A percentile compares a stretch with the other conserved stretches of the same genome.
phyloP scores from a whole-genome alignment of 805 yeast species.

The Tetrapisispora taiwanensis region DNA sequence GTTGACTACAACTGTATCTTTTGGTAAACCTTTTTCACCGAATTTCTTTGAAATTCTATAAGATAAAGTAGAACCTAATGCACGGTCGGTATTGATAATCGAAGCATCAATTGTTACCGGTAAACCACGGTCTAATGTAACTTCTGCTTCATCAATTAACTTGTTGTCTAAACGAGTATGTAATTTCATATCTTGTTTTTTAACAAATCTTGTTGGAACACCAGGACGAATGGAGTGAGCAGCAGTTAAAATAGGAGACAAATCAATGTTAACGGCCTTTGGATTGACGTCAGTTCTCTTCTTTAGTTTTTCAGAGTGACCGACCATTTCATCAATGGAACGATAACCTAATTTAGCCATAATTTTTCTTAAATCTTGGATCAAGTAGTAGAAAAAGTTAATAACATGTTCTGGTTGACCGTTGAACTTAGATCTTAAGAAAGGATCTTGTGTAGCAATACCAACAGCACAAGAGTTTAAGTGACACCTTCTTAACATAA shows the following conservation, averaged over 20 bases:
- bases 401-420: conserved; percentile 99
- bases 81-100: conserved; percentile 92
- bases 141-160: conserved; percentile 89
- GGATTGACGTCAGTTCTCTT: conserved; percentile 83
- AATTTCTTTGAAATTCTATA: conserved; percentile 87
- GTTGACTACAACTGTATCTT: conserved; percentile 90
- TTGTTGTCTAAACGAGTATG: conserved; percentile 93
- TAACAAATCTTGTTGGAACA: conserved; percentile 83
- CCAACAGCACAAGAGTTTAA: conserved; percentile 95
- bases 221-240: conserved; percentile 96
- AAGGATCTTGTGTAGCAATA: conserved; percentile 97
- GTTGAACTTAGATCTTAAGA: conserved; percentile 76
- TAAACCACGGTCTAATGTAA: conserved; percentile 90
- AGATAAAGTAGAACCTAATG: conserved; percentile 89
- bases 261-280: conserved; percentile 83
- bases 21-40: conserved; percentile 90
- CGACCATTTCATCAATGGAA: conserved; percentile 95
- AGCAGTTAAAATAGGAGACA: conserved; percentile 90
- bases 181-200: conserved; percentile 88
- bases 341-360: conserved; percentile 96
- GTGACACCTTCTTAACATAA: conserved; percentile 93
- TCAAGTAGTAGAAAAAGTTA: conserved; percentile 90
- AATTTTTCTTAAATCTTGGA: conserved; percentile 81
- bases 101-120: conserved; percentile 92
- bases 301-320: conserved; percentile 82